A percentile compares a stretch with the other conserved stretches of the same genome.
Conservation (phyloP, 306 rosid species). For the Ormosia semicastrata region DNA sequence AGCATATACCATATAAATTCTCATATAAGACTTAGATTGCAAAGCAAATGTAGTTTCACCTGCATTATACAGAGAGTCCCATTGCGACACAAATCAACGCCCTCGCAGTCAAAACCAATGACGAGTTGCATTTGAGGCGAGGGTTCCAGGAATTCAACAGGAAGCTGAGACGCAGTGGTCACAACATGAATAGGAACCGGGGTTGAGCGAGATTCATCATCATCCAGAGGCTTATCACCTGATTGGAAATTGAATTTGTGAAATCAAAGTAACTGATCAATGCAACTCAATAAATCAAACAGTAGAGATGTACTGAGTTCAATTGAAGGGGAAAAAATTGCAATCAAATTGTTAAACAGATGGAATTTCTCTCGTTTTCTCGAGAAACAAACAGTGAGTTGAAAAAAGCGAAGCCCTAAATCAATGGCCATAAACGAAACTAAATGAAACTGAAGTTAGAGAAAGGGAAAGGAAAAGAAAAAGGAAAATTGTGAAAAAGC, state of each 20-base stretch:
- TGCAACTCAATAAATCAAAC: not conserved
- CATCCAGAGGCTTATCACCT: slow-evolving; percentile 52
- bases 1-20: not conserved
- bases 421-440: not conserved
- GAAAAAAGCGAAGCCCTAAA: slow-evolving; percentile 15
- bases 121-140: slow-evolving; percentile 52
- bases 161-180: slow-evolving; percentile 77
- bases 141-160: slow-evolving; percentile 74
- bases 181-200: slow-evolving; percentile 65
- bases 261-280: slow-evolving; percentile 1
- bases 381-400: slow-evolving; percentile 13
- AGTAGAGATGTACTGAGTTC: too few species aligned
- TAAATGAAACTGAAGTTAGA: not conserved
- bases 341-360: slow-evolving; percentile 16
- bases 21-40: not conserved
- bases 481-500: too few species aligned
- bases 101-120: slow-evolving; percentile 92
- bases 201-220: slow-evolving; percentile 33
- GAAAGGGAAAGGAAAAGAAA: not conserved
- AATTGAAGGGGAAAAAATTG: not conserved
- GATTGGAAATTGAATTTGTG: not conserved
- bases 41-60: slow-evolving; percentile 37
- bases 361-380: not conserved
- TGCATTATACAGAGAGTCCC: slow-evolving; percentile 89
- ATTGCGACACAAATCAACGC: slow-evolving; percentile 81